Conservation (phyloP, 2,329 filamentous ascomycete species). For the Penicillium sp. region DNA sequence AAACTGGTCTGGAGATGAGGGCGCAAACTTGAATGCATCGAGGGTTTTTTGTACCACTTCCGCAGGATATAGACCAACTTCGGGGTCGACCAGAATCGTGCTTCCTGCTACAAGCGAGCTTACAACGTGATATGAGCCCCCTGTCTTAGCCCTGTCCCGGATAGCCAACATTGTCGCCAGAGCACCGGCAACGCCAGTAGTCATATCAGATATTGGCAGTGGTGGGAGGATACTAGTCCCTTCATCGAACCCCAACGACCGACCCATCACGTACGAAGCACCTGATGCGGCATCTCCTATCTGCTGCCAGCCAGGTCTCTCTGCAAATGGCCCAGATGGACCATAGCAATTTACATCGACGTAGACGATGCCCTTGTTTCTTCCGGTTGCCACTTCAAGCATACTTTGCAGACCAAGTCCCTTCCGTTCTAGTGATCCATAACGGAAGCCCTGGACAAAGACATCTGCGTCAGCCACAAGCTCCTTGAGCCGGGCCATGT, state of each 20-base stretch:
- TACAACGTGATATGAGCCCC: slow-evolving; percentile 23
- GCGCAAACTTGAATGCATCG: slow-evolving; percentile 12
- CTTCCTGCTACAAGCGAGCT: slow-evolving; percentile 34
- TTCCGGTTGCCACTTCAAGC: slow-evolving; percentile 40
- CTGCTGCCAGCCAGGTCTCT: slow-evolving; percentile 54
- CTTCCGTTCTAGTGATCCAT: slow-evolving; percentile 39
- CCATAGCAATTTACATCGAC: slow-evolving; percentile 55
- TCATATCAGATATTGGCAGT: slow-evolving; percentile 27
- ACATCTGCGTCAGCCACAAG: slow-evolving; percentile 52
- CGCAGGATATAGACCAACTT: slow-evolving; percentile 34
- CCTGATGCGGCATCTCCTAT: slow-evolving; percentile 48
- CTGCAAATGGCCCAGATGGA: slow-evolving; percentile 47
- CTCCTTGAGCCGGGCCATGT: slow-evolving; percentile 41
- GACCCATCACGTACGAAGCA: slow-evolving; percentile 39
- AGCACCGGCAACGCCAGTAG: slow-evolving; percentile 21
- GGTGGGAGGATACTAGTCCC: slow-evolving; percentile 20
- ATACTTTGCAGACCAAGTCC: slow-evolving; percentile 40
- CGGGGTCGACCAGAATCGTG: slow-evolving; percentile 29
- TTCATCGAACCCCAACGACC: slow-evolving; percentile 28
- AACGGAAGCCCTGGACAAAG: slow-evolving; percentile 55
- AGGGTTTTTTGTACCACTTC: slow-evolving; percentile 6
- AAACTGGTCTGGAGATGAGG: slow-evolving; percentile 17
- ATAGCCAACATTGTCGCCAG: slow-evolving; percentile 16
- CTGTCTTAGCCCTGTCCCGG: slow-evolving; percentile 15
- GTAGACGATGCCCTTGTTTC: slow-evolving; percentile 49